These are phyloP conservation scores for Gossypium turneri DNA, from an alignment of 345 rosid species.

Conservation along the genomic window DNA sequence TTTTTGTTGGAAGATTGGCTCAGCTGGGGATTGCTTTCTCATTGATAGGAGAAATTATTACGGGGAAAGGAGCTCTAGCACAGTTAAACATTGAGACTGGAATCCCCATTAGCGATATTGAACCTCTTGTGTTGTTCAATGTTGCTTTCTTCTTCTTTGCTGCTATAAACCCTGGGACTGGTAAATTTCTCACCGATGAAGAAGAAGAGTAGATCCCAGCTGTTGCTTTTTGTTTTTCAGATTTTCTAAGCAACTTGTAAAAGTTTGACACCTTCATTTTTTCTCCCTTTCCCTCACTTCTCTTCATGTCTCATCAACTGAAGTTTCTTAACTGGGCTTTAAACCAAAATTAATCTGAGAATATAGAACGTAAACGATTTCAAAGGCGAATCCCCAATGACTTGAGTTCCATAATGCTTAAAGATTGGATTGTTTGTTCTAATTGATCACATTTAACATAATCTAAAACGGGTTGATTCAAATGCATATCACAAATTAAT, in stretches of 20 bases:
- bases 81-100: conserved; percentile 98
- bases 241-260: not conserved
- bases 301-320: too few species aligned
- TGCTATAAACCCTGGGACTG: conserved; percentile 91
- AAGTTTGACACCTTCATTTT: not conserved
- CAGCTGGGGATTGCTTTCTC: conserved; percentile 95
- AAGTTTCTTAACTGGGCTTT: too few species aligned
- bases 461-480: too few species aligned
- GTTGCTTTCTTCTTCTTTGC: conserved; percentile 88
- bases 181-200: conserved; percentile 82
- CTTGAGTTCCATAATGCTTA: too few species aligned
- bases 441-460: too few species aligned
- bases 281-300: not conserved
- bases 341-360: too few species aligned
- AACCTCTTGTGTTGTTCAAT: conserved; percentile 87
- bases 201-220: conserved; percentile 34
- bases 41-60: conserved; percentile 84
- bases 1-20: conserved; percentile 92
- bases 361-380: too few species aligned
- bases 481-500: too few species aligned
- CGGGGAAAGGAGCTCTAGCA: conserved; percentile 94
- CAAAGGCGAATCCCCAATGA: not conserved
- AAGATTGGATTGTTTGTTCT: too few species aligned
- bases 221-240: not conserved
- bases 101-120: conserved; percentile 77